A percentile compares a stretch with the other conserved stretches of the same genome.
Evolutionary conservation across 441 rosid genomes (phyloP).

Genomic region (Populus hybrid): DNA sequence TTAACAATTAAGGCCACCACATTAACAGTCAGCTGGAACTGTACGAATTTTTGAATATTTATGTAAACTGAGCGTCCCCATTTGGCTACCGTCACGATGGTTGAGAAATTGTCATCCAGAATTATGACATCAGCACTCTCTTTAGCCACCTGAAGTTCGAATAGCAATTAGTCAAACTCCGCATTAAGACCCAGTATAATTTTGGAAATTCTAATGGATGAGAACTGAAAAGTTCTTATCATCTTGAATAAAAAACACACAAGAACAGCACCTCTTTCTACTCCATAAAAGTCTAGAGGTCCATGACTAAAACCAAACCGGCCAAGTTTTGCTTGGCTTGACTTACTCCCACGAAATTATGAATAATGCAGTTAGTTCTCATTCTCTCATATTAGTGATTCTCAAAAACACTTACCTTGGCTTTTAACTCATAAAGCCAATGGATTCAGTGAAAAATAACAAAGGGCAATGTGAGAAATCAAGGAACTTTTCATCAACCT

Average conservation of each 20-base stretch:
- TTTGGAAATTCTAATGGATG: background rate
- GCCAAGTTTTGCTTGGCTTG: background rate
- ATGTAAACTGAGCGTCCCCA: conserved; percentile 57
- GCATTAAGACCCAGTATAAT: background rate
- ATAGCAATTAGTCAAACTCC: background rate
- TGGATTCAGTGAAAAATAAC: background rate
- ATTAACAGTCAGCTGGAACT: conserved; percentile 61
- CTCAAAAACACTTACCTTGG: background rate
- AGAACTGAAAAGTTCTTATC: background rate
- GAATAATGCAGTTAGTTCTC: background rate
- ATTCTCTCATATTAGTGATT: background rate
- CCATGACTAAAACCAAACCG: background rate
- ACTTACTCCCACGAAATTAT: background rate
- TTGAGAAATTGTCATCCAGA: conserved; percentile 50
- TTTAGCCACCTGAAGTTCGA: conserved; percentile 53
- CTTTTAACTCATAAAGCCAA: background rate
- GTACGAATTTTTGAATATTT: conserved; percentile 57
- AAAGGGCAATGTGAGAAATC: background rate
- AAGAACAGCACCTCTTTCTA: background rate
- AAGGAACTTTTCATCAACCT: background rate
- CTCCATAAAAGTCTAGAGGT: background rate
- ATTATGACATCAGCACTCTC: conserved; percentile 61
- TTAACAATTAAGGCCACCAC: conserved; percentile 47
- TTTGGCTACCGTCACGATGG: conserved; percentile 40
- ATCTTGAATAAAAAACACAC: background rate